Evolutionary conservation across 306 rosid species (phyloP).

Genomic region (Prunus persica): DNA sequence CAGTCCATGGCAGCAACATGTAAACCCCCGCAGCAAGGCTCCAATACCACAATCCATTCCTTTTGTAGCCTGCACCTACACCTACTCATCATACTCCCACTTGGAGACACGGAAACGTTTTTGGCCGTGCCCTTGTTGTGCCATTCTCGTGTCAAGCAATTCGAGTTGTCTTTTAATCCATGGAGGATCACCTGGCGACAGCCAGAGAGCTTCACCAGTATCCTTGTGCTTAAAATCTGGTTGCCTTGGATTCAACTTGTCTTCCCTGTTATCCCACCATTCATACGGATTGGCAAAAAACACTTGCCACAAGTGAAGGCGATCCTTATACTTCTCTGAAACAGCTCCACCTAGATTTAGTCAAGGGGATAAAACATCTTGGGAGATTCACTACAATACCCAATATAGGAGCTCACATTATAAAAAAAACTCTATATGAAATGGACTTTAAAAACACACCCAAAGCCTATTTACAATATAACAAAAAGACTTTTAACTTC

Average conservation of each 20-base stretch:
- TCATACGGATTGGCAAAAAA: conserved; percentile 65
- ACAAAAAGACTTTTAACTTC: too few species aligned
- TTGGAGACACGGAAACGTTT: conserved; percentile 29
- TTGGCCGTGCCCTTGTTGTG: conserved; percentile 24
- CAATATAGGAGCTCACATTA: too few species aligned
- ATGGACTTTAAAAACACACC: too few species aligned
- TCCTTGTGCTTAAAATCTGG: conserved; percentile 80
- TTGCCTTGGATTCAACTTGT: conserved; percentile 39
- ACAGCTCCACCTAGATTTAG: conserved; percentile 27
- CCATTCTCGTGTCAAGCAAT: conserved; percentile 45
- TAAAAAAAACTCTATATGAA: too few species aligned
- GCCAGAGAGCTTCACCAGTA: conserved; percentile 72
- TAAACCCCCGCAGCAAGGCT: not conserved
- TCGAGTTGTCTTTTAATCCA: conserved; percentile 76
- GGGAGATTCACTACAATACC: too few species aligned
- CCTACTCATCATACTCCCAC: conserved; percentile 62
- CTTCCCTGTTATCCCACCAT: conserved; percentile 81
- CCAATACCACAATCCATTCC: not conserved
- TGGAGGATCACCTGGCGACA: conserved; percentile 60
- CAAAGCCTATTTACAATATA: too few species aligned
- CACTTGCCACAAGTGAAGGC: conserved; percentile 77
- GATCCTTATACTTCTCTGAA: conserved; percentile 27
- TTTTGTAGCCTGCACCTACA: conserved; percentile 21
- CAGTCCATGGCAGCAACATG: not conserved
- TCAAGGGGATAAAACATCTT: conserved; percentile 9